These are phyloP conservation scores for Tylopilus plumbeoviolaceoides DNA, from an alignment of 768 basidiomycete genomes.

Conservation along the genomic window DNA sequence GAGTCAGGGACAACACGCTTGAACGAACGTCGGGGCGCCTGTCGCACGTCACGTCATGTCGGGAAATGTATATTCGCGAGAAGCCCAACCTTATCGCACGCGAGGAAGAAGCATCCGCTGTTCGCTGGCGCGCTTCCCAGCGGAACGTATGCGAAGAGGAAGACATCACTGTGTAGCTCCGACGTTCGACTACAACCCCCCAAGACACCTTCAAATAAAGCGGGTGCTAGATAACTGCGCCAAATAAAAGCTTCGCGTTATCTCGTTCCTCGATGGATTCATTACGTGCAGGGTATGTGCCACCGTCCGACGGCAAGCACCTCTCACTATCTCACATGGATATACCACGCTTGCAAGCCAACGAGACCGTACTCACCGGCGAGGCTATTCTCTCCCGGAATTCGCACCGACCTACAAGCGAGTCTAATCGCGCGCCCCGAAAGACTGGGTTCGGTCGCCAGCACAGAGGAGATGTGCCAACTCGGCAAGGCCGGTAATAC, in stretches of 20 bases:
- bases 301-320: not conserved
- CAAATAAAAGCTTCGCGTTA: too few relatives aligned
- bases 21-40: not conserved
- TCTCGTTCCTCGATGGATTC: too few relatives aligned
- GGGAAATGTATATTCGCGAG: not conserved
- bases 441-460: not conserved
- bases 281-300: not conserved
- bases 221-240: too few relatives aligned
- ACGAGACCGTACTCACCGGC: not conserved
- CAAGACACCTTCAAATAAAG: too few relatives aligned
- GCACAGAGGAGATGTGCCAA: not conserved
- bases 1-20: not conserved
- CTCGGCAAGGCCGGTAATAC: not conserved
- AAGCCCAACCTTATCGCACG: not conserved
- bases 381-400: not conserved
- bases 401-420: not conserved
- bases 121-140: not conserved
- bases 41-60: not conserved
- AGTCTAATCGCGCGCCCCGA: not conserved
- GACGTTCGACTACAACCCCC: too few relatives aligned
- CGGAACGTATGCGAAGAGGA: not conserved
- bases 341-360: not conserved
- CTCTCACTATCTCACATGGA: not conserved
- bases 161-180: too few relatives aligned
- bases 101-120: not conserved